phyloP scores from a whole-genome alignment of 352 stramenopile genomes.

The Phytophthora melonis region DNA sequence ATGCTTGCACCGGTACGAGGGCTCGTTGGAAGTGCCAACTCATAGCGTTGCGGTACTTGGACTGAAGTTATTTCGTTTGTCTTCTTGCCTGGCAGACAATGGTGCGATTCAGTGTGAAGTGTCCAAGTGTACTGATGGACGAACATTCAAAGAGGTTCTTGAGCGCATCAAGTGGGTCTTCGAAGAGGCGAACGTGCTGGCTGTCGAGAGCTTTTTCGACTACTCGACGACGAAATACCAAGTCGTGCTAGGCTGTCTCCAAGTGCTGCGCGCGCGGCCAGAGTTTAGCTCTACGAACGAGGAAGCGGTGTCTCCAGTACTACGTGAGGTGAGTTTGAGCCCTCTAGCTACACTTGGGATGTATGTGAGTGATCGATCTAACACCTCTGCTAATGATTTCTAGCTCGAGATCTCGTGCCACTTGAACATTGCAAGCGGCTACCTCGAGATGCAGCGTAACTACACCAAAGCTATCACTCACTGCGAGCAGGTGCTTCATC shows the following conservation, averaged over 20 bases:
- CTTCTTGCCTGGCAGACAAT: conserved; percentile 18
- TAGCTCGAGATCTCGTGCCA: conserved; percentile 63
- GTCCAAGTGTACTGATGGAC: conserved; percentile 16
- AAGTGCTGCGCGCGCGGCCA: conserved; percentile 26
- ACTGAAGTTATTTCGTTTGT: neutral
- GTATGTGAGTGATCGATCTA: neutral
- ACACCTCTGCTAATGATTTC: neutral
- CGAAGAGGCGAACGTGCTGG: conserved; percentile 66
- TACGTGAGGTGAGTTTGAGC: conserved; percentile 32
- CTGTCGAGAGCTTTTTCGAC: conserved; percentile 70
- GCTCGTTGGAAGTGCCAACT: neutral
- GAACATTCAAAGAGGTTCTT: conserved; percentile 30
- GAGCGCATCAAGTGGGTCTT: conserved; percentile 47
- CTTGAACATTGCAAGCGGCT: conserved; percentile 71
- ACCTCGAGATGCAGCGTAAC: conserved; percentile 72
- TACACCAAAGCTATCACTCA: conserved; percentile 45
- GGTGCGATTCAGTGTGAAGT: conserved; percentile 20
- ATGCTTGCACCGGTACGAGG: conserved; percentile 33
- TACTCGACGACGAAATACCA: conserved; percentile 72
- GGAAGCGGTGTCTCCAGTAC: conserved; percentile 6
- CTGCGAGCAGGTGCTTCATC: conserved; percentile 52
- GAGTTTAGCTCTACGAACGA: conserved; percentile 24
- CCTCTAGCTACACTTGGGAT: neutral
- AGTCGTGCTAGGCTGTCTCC: conserved; percentile 46
- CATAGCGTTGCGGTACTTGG: neutral